Evolutionary conservation across 2,329 filamentous ascomycete species (phyloP).

Genomic region (Claviceps citrina): DNA sequence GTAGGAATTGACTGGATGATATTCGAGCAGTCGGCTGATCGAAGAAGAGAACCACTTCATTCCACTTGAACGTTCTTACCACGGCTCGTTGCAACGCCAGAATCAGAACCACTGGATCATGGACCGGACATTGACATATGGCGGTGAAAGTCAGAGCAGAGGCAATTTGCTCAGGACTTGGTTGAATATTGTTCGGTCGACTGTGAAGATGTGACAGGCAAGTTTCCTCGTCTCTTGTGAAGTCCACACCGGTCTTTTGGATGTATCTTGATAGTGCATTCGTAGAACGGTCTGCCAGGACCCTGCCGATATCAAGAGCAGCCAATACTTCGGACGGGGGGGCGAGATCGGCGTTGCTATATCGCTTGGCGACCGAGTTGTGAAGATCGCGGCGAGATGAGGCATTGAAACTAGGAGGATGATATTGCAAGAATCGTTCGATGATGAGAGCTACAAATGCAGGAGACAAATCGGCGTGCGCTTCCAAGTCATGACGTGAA

Average conservation of each 20-base stretch:
- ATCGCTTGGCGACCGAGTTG: slow-evolving; percentile 52
- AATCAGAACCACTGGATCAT: slow-evolving; percentile 41
- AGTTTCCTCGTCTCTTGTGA: slow-evolving; percentile 60
- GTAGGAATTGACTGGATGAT: slow-evolving; percentile 64
- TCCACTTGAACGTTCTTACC: slow-evolving; percentile 50
- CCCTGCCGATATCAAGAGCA: slow-evolving; percentile 51
- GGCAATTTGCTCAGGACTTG: slow-evolving; percentile 71
- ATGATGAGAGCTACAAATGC: slow-evolving; percentile 65
- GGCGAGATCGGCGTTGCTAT: slow-evolving; percentile 45
- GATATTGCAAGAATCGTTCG: slow-evolving; percentile 75
- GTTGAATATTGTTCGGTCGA: slow-evolving; percentile 38
- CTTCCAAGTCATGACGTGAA: slow-evolving; percentile 45
- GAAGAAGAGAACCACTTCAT: slow-evolving; percentile 61
- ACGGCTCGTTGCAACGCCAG: slow-evolving; percentile 47
- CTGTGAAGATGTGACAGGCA: slow-evolving; percentile 40
- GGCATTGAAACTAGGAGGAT: slow-evolving; percentile 72
- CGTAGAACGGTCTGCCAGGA: slow-evolving; percentile 42
- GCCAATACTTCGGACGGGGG: slow-evolving; percentile 57
- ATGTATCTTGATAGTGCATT: slow-evolving; percentile 51
- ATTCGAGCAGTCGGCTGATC: slow-evolving; percentile 66
- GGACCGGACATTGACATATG: slow-evolving; percentile 39
- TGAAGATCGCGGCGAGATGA: slow-evolving; percentile 55
- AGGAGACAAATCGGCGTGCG: slow-evolving; percentile 50
- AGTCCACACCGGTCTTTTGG: slow-evolving; percentile 57
- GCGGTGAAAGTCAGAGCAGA: slow-evolving; percentile 55